These are phyloP conservation scores for Glycine latifolia DNA, from an alignment of 306 rosid species.

Conservation along the genomic window DNA sequence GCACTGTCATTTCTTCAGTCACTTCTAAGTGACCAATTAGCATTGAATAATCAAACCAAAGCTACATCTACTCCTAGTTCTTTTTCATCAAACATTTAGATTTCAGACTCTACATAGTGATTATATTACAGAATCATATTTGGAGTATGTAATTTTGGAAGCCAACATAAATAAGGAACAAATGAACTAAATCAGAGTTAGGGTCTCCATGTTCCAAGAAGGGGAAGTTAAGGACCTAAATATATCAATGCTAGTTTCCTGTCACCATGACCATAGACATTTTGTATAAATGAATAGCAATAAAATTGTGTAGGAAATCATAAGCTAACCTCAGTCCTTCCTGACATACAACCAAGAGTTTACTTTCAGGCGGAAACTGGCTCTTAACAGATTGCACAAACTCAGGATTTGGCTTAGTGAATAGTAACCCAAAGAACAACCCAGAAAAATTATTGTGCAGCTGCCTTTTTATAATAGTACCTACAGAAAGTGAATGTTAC, in stretches of 20 bases:
- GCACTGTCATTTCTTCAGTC: conserved; percentile 4
- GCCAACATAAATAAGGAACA: conserved; percentile 21
- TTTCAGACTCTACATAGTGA: conserved; percentile 15
- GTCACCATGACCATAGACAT: not conserved
- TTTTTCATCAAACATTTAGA: not conserved
- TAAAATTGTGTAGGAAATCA: conserved; percentile 21
- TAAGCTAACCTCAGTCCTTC: conserved; percentile 89
- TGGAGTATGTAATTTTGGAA: conserved; percentile 6
- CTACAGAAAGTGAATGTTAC: conserved; percentile 53
- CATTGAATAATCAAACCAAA: conserved; percentile 28
- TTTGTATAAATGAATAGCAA: conserved; percentile 5
- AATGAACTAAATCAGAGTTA: conserved; percentile 12
- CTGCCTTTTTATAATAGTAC: conserved; percentile 84
- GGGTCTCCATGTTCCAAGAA: not conserved
- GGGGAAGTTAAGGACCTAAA: conserved; percentile 1
- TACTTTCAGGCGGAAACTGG: conserved; percentile 70
- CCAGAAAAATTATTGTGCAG: conserved; percentile 95
- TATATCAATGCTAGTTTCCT: not conserved
- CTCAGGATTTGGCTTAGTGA: conserved; percentile 84
- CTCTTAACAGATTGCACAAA: conserved; percentile 77
- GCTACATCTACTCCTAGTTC: conserved; percentile 4
- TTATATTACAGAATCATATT: conserved; percentile 20
- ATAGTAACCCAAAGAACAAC: conserved; percentile 82
- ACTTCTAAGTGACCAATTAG: not conserved
- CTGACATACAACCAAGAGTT: conserved; percentile 86